A percentile compares a stretch with the other conserved stretches of the same genome.
phyloP scores from a whole-genome alignment of 1,284 basidiomycete species.

The Papiliotrema laurentii region DNA sequence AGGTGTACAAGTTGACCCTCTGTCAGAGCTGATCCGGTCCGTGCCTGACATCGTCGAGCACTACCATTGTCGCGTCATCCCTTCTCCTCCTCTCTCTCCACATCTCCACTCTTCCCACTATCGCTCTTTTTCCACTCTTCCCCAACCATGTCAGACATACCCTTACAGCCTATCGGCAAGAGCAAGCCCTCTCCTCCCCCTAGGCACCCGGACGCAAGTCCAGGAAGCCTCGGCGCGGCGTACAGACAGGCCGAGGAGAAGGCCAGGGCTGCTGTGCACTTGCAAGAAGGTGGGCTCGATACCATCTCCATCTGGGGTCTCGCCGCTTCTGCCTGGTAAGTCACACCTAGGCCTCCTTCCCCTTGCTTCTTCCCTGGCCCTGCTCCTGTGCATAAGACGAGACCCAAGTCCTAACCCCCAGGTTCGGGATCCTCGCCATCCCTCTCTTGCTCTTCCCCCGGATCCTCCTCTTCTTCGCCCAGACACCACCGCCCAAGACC shows the following conservation, averaged over 20 bases:
- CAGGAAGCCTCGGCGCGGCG: constrained; percentile 21
- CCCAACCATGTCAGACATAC: constrained; percentile 19
- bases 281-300: constrained; percentile 37
- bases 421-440: constrained; percentile 37
- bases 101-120: not conserved
- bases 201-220: constrained; percentile 17
- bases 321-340: constrained; percentile 35
- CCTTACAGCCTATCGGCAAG: constrained; percentile 22
- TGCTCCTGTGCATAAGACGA: not conserved
- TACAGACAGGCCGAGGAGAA: constrained; percentile 38
- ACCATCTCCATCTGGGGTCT: constrained; percentile 31
- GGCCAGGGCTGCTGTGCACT: constrained; percentile 36
- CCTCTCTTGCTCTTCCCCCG: constrained; percentile 45
- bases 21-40: too few species aligned
- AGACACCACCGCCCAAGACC: constrained; percentile 19
- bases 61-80: not conserved
- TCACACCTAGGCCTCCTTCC: constrained; percentile 2
- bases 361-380: not conserved
- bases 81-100: not conserved
- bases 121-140: constrained; percentile 9
- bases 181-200: constrained; percentile 18
- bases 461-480: constrained; percentile 45
- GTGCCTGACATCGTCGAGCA: not conserved
- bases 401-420: constrained; percentile 5
- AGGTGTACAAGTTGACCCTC: not conserved